These are phyloP conservation scores for Orobanche coerulescens DNA, from an alignment of 257 asterid genomes.

Conservation along the genomic window DNA sequence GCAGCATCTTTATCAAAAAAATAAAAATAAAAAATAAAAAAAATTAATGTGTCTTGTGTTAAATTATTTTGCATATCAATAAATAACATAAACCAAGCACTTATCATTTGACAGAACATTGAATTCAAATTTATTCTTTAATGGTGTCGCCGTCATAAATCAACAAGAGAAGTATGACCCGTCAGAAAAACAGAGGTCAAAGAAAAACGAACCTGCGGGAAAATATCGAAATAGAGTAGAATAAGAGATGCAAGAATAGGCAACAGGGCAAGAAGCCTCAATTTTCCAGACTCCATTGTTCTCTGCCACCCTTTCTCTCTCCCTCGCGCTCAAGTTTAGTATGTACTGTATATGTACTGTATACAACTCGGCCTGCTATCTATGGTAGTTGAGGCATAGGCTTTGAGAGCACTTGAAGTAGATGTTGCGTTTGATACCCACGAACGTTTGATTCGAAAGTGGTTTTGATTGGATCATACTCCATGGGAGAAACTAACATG, in stretches of 20 bases:
- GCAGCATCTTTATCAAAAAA: background rate
- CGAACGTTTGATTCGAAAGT: no score
- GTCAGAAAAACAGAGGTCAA: background rate
- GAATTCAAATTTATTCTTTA: background rate
- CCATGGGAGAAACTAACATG: no score
- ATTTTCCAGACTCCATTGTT: constrained; percentile 51
- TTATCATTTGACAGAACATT: background rate
- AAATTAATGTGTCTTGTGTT: no score
- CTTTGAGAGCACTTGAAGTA: no score
- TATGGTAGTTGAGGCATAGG: no score
- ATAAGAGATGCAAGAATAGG: constrained; percentile 62
- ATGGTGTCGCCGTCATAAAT: no score
- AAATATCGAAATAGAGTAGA: constrained; percentile 43
- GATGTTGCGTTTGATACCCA: no score
- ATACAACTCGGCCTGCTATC: no score
- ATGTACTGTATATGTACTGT: background rate
- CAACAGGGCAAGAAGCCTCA: constrained; percentile 47
- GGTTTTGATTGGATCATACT: no score
- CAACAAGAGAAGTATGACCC: background rate
- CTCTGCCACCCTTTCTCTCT: constrained; percentile 21
- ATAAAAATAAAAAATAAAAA: background rate
- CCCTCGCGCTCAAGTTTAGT: background rate
- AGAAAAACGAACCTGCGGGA: constrained; percentile 52
- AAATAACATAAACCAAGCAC: background rate
- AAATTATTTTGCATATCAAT: no score